Conservation (phyloP, 2,329 filamentous ascomycete species). For the Coniochaeta ligniaria region DNA sequence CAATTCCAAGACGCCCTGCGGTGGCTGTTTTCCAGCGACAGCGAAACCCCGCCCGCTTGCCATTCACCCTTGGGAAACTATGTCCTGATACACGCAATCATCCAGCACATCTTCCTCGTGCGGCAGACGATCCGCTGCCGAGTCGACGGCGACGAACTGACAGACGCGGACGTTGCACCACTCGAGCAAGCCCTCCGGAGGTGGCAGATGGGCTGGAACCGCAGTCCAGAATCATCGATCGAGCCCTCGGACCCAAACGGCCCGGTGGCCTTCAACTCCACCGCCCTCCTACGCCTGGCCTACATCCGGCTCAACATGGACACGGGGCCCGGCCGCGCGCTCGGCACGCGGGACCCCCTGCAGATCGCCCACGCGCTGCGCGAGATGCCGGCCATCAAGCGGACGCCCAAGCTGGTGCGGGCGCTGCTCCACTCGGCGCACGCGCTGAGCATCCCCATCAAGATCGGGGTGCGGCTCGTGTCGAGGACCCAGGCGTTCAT, state of each 20-base stretch:
- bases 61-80: constrained; percentile 44
- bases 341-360: constrained; percentile 36
- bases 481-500: constrained; percentile 44
- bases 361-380: constrained; percentile 36
- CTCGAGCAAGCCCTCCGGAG: constrained; percentile 38
- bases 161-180: constrained; percentile 32
- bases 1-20: constrained; percentile 25
- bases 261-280: constrained; percentile 42
- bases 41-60: constrained; percentile 16
- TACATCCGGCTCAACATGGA: constrained; percentile 27
- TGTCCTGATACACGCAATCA: constrained; percentile 44
- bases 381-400: constrained; percentile 30
- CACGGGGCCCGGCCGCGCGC: constrained; percentile 34
- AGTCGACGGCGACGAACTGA: constrained; percentile 20
- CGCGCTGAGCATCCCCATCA: constrained; percentile 44
- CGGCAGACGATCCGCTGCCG: constrained; percentile 23
- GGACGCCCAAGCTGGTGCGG: constrained; percentile 37
- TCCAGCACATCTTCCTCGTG: constrained; percentile 45
- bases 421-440: constrained; percentile 46
- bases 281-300: constrained; percentile 20
- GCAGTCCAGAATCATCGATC: constrained; percentile 42
- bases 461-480: constrained; percentile 44
- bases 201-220: constrained; percentile 46
- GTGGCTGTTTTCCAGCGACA: constrained; percentile 16
- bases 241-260: constrained; percentile 45